A percentile compares a stretch with the other conserved stretches of the same genome.
Conservation (phyloP, 352 stramenopile species). For the Phytophthora fragariae region DNA sequence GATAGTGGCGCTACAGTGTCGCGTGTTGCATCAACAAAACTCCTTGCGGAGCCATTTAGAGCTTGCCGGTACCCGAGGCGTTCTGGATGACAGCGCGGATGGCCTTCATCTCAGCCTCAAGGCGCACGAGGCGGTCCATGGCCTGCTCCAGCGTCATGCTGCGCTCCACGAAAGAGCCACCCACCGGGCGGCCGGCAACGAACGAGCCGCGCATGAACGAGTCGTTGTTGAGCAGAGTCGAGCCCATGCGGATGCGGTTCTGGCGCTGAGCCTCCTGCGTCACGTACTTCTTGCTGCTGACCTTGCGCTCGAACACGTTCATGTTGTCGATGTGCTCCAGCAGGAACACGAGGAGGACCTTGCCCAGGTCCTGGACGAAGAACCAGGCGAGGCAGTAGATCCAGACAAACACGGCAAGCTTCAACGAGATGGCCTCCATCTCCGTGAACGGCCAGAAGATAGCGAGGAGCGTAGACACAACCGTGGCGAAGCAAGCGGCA, state of each 20-base stretch:
- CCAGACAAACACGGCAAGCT: constrained; percentile 88
- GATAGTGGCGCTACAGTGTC: not conserved
- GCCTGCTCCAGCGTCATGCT: constrained; percentile 75
- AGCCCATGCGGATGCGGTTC: constrained; percentile 83
- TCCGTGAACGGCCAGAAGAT: constrained; percentile 87
- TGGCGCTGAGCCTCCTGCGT: constrained; percentile 72
- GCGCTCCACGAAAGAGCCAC: constrained; percentile 61
- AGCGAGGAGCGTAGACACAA: constrained; percentile 83
- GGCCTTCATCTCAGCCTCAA: constrained; percentile 74
- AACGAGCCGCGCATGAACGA: constrained; percentile 83
- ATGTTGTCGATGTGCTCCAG: constrained; percentile 64
- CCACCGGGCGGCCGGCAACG: constrained; percentile 74
- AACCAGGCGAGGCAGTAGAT: constrained; percentile 90
- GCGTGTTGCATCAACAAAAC: constrained; percentile 1
- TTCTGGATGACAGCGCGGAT: constrained; percentile 73
- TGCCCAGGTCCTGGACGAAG: constrained; percentile 87
- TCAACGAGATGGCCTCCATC: constrained; percentile 79
- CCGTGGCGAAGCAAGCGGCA: constrained; percentile 79
- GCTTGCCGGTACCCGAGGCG: constrained; percentile 39
- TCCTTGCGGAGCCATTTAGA: constrained; percentile 25
- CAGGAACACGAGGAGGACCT: constrained; percentile 71
- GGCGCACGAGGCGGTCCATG: constrained; percentile 73
- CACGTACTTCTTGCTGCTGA: constrained; percentile 68
- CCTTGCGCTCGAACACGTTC: constrained; percentile 66
- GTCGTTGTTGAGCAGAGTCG: constrained; percentile 66